Conservation (phyloP, 306 rosid genomes). For the Mucuna pruriens region DNA sequence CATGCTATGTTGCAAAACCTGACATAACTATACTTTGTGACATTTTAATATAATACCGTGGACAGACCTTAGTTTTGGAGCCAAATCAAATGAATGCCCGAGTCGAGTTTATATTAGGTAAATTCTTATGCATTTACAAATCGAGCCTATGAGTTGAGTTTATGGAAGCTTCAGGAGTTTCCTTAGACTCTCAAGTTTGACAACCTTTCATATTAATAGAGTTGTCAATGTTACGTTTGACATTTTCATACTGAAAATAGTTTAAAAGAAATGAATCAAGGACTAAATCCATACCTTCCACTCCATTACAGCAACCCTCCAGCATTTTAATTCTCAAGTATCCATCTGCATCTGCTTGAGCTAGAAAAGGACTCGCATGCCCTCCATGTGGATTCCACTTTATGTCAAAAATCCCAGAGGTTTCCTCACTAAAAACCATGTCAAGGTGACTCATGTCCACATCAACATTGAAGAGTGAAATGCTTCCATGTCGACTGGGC, state of each 20-base stretch:
- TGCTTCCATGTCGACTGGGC: constrained; percentile 76
- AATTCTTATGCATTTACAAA: not conserved
- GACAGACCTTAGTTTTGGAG: not conserved
- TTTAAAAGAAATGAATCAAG: constrained; percentile 52
- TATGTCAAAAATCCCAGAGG: constrained; percentile 79
- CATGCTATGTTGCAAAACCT: not conserved
- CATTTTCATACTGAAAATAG: not conserved
- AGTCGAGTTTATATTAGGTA: too few species aligned
- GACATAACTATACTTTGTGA: not conserved
- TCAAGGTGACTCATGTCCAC: constrained; percentile 49
- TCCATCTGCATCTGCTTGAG: constrained; percentile 88
- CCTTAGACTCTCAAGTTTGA: not conserved
- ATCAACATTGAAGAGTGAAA: constrained; percentile 65
- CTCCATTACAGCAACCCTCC: constrained; percentile 44
- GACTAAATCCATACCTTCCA: constrained; percentile 55
- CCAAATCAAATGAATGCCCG: not conserved
- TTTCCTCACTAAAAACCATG: constrained; percentile 54
- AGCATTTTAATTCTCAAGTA: constrained; percentile 71
- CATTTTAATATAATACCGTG: not conserved
- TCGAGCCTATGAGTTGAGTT: not conserved
- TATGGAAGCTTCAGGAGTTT: not conserved
- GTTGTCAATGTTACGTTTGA: not conserved
- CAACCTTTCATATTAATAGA: constrained; percentile 51
- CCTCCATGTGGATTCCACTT: constrained; percentile 75
- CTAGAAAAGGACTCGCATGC: constrained; percentile 59